These are phyloP conservation scores for Atkinsonella hypoxylon DNA, from an alignment of 2,329 filamentous ascomycete species.

Conservation along the genomic window DNA sequence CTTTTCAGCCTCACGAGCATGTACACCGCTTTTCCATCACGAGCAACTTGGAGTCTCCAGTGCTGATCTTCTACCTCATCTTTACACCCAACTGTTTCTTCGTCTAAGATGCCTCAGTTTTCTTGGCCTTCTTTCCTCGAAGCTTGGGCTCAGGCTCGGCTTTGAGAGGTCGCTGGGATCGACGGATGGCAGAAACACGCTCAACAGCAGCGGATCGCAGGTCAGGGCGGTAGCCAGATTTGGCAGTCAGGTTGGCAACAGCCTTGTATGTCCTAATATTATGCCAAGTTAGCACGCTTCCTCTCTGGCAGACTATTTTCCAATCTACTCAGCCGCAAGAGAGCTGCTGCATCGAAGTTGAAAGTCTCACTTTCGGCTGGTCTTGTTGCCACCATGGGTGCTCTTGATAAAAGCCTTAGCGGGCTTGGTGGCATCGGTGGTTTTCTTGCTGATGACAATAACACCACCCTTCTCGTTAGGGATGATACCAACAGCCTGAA, in stretches of 20 bases:
- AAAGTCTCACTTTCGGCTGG: slow-evolving; percentile 51
- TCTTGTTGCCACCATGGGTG: slow-evolving; percentile 60
- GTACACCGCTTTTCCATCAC: not conserved
- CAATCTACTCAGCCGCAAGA: no score
- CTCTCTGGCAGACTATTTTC: slow-evolving; percentile 11
- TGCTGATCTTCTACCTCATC: not conserved
- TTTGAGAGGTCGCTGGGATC: slow-evolving; percentile 70
- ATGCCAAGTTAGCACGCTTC: not conserved
- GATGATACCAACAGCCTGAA: slow-evolving; percentile 70
- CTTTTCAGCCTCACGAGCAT: not conserved
- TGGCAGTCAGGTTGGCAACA: slow-evolving; percentile 71
- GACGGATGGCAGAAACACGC: slow-evolving; percentile 76
- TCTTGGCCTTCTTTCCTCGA: slow-evolving; percentile 68
- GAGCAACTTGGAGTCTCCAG: not conserved
- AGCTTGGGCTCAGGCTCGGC: slow-evolving; percentile 59
- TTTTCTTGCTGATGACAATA: slow-evolving; percentile 75
- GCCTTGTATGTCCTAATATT: slow-evolving; percentile 68
- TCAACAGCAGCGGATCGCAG: slow-evolving; percentile 68
- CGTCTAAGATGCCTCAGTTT: slow-evolving; percentile 40
- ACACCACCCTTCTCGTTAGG: slow-evolving; percentile 68
- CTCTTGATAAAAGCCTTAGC: slow-evolving; percentile 51
- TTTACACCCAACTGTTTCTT: not conserved
- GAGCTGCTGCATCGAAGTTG: no score
- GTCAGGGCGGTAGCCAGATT: slow-evolving; percentile 74
- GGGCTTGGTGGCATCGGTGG: slow-evolving; percentile 60